phyloP scores from a whole-genome alignment of 2,329 filamentous ascomycete species.

The Epichloe sylvatica region DNA sequence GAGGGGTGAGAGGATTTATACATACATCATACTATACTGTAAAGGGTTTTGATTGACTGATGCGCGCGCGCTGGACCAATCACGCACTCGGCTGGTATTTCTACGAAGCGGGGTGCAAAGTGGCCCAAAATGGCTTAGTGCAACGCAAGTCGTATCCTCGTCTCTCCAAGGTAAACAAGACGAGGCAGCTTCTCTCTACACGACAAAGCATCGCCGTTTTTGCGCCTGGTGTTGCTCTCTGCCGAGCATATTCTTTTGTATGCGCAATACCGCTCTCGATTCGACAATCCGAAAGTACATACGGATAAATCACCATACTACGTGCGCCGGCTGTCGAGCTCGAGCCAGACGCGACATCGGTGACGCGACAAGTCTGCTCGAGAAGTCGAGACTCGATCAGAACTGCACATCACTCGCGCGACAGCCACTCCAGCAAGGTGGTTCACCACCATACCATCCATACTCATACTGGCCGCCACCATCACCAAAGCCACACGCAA shows the following conservation, averaged over 20 bases:
- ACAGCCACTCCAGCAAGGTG: slow-evolving; percentile 6
- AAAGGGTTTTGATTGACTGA: too few species aligned
- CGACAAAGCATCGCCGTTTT: slow-evolving; percentile 4
- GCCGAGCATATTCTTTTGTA: neutral
- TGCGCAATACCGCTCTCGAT: neutral
- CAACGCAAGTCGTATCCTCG: neutral
- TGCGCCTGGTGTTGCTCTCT: neutral
- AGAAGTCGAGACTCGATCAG: neutral
- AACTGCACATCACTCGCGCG: slow-evolving; percentile 3
- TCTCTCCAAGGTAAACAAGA: slow-evolving; percentile 10
- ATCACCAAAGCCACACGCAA: neutral
- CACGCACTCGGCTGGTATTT: neutral
- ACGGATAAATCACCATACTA: neutral
- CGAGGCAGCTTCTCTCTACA: slow-evolving; percentile 6
- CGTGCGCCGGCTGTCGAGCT: slow-evolving; percentile 3
- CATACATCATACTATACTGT: too few species aligned
- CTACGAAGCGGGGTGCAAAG: neutral
- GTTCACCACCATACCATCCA: neutral
- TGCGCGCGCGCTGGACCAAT: neutral
- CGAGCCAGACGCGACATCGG: slow-evolving; percentile 3
- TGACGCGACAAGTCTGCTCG: slow-evolving; percentile 5
- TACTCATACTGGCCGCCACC: neutral
- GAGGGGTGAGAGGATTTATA: too few species aligned
- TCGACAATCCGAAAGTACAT: slow-evolving; percentile 1
- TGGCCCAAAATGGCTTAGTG: slow-evolving; percentile 7